Evolutionary conservation across 179 eudicot species (phyloP), one percentile per base, ranked within the genome.

Genomic region (Silene vulgaris): DNA sequence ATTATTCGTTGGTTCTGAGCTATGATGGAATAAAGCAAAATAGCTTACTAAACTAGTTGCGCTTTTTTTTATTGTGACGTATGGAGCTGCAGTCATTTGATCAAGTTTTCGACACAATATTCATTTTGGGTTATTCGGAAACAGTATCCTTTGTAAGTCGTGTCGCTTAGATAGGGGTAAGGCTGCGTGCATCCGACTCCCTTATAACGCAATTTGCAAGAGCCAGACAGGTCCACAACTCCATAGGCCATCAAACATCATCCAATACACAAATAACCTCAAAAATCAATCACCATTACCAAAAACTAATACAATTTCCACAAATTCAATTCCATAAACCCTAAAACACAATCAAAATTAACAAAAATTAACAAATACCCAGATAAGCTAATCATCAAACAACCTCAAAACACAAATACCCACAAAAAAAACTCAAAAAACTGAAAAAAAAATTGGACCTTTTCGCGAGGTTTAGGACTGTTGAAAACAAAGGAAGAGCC

Each of bases 381-480:
- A 78, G n/a, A 74, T 67, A 1, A 52, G 0, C 20, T 20, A 66
- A 23, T 3, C 65, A 61, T 4, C 59, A 43, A 65, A 12, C 2
- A 67, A 3, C 32, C 43, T 37, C 60, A 74, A 66, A 65, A 1
- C 16, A 40, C 11, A 63, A 75, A 30, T 4, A 45, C 45, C 57
- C 29, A 74, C 56, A 65, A 45, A 21, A 45, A 54, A 2, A 29
- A 43, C n/a, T 0, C 1, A 26, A 50, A 6, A 40, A 52, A 20
- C 52, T 1, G 67, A 61, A 43, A 60, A 43, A 60, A 73, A 74
- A n/a, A 7, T 19, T 2, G 29, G 35, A 81, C 97, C 95, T 91
- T 91, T 75, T 89, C 86, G 30, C 97, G 82, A 3, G 98, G 96
- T 77, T 89, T 86, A 56, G 98, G 98, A 82, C 87, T 86, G 50